Evolutionary conservation across 129 eudicot species (phyloP).

Genomic region (Silybum marianum): DNA sequence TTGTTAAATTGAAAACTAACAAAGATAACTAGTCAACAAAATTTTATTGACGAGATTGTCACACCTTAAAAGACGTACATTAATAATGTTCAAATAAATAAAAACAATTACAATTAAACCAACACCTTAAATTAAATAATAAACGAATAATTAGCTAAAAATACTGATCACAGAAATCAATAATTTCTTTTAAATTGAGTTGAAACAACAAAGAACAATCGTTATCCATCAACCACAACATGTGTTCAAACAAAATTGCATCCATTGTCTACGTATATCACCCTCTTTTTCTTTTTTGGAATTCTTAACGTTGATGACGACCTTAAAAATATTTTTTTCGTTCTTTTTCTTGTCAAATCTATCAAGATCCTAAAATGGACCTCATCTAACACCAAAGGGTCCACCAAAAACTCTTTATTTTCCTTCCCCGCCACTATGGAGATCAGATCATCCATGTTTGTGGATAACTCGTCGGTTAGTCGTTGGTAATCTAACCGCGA

Average conservation of each 20-base stretch:
- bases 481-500: too few species aligned
- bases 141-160: constrained; percentile 21
- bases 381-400: constrained; percentile 59
- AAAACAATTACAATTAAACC: too few species aligned
- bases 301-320: not conserved
- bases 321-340: constrained; percentile 1
- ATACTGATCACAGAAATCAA: constrained; percentile 76
- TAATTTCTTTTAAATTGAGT: constrained; percentile 65
- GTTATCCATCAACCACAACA: constrained; percentile 83
- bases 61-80: too few species aligned
- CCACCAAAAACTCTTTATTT: constrained; percentile 60
- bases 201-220: constrained; percentile 63
- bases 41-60: too few species aligned
- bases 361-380: constrained; percentile 68
- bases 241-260: constrained; percentile 76
- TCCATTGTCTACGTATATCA: constrained; percentile 65
- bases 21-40: too few species aligned
- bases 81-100: too few species aligned
- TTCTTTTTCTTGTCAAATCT: constrained; percentile 43
- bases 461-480: too few species aligned
- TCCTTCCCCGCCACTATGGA: constrained; percentile 72
- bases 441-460: constrained; percentile 37
- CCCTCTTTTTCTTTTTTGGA: constrained; percentile 38
- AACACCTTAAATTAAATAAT: not conserved
- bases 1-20: too few species aligned